Evolutionary conservation across 257 asterid genomes (phyloP).

Genomic region (Nicotiana tomentosiformis): DNA sequence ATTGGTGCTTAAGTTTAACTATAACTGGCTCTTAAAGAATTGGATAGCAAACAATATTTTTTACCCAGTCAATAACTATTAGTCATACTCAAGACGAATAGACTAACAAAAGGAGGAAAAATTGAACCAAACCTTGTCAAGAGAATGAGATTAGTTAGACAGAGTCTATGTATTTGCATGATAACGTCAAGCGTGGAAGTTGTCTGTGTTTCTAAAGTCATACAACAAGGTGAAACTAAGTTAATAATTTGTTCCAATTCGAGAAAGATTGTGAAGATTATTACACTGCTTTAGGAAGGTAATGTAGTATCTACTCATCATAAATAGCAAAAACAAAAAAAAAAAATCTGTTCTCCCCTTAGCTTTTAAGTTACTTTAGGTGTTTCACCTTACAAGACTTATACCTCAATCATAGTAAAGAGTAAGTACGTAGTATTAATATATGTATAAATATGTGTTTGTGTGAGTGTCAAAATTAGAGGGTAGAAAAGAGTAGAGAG

Average conservation of each 20-base stretch:
- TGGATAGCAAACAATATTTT: too few relatives aligned
- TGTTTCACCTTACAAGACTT: slow-evolving; percentile 37
- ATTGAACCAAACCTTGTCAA: too few relatives aligned
- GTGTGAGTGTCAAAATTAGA: slow-evolving; percentile 1
- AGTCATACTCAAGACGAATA: too few relatives aligned
- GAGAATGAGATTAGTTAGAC: not conserved
- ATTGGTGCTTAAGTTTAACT: too few relatives aligned
- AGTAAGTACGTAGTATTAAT: slow-evolving; percentile 5
- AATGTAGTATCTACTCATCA: slow-evolving; percentile 22
- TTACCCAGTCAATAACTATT: too few relatives aligned
- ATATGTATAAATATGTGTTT: not conserved
- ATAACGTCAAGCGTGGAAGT: not conserved
- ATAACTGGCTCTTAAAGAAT: too few relatives aligned
- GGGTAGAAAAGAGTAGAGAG: slow-evolving; percentile 7
- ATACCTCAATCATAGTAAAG: slow-evolving; percentile 20
- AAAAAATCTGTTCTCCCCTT: slow-evolving; percentile 28
- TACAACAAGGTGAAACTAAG: slow-evolving; percentile 3
- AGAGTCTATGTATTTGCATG: not conserved
- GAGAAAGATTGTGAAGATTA: slow-evolving; percentile 45
- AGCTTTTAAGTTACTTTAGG: slow-evolving; percentile 71
- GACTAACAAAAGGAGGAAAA: too few relatives aligned
- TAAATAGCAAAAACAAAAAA: slow-evolving; percentile 4
- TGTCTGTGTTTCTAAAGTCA: slow-evolving; percentile 1
- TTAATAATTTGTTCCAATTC: slow-evolving; percentile 29
- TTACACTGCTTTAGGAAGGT: slow-evolving; percentile 26